These are phyloP conservation scores for Paspalum notatum DNA, from an alignment of 176 grass and related monocot species.

Conservation along the genomic window DNA sequence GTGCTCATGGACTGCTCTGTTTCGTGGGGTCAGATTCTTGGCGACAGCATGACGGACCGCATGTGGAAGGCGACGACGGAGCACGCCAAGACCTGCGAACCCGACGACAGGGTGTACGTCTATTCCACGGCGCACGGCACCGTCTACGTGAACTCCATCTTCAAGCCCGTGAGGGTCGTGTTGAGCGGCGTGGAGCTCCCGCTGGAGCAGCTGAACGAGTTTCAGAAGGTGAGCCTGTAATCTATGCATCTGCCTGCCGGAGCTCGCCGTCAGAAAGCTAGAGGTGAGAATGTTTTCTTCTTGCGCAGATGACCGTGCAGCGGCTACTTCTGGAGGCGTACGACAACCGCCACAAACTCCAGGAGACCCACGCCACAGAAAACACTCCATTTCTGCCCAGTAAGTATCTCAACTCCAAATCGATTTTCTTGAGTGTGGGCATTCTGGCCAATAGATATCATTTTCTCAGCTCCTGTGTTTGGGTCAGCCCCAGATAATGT, in stretches of 20 bases:
- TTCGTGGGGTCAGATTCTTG: background rate
- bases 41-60: constrained; percentile 54
- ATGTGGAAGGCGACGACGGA: constrained; percentile 47
- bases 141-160: constrained; percentile 54
- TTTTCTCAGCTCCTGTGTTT: too few relatives aligned
- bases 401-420: too few relatives aligned
- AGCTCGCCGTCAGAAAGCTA: background rate
- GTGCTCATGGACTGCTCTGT: too few relatives aligned
- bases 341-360: too few relatives aligned
- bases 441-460: too few relatives aligned
- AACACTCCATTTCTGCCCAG: too few relatives aligned
- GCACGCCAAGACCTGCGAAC: constrained; percentile 52
- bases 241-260: too few relatives aligned
- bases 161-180: constrained; percentile 31
- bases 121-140: background rate
- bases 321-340: background rate
- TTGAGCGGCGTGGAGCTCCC: background rate
- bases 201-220: background rate
- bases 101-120: constrained; percentile 50
- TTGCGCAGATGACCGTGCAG: background rate
- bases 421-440: too few relatives aligned
- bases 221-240: constrained; percentile 18
- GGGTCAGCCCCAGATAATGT: too few relatives aligned
- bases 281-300: background rate
- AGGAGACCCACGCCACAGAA: too few relatives aligned